phyloP scores from a whole-genome alignment of 371 early-diverging fungal species.

The Ordospora colligata region DNA sequence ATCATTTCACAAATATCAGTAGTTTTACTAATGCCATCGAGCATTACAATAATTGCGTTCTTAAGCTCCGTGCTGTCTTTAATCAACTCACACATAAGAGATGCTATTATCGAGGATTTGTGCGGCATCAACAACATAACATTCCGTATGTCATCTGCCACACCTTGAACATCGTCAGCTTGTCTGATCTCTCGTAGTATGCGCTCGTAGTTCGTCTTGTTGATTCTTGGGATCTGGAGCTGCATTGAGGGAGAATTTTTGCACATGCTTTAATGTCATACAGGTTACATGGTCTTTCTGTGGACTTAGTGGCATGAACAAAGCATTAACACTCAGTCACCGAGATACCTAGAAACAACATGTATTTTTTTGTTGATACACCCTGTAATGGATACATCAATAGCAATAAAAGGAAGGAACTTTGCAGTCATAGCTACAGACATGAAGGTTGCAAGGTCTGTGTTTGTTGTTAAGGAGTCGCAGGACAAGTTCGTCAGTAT shows the following conservation, averaged over 20 bases:
- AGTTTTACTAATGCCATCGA: neutral
- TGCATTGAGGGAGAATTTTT: neutral
- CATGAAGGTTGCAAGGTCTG: neutral
- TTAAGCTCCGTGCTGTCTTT: neutral
- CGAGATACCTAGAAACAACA: too few relatives aligned
- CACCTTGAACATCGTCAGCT: neutral
- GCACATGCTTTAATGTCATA: neutral
- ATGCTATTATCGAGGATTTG: neutral
- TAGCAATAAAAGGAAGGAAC: constrained; percentile 36
- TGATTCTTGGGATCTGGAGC: neutral
- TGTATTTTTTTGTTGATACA: neutral
- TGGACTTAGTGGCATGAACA: too few relatives aligned
- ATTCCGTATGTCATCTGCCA: neutral
- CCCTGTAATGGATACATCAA: constrained; percentile 27
- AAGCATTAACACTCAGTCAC: too few relatives aligned
- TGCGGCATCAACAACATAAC: neutral
- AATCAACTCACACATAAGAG: neutral
- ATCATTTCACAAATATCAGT: neutral
- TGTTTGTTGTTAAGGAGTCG: constrained; percentile 40
- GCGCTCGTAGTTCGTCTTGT: neutral
- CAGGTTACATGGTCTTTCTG: too few relatives aligned
- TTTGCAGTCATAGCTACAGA: constrained; percentile 33
- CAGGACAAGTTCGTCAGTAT: constrained; percentile 41
- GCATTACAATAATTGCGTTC: neutral
- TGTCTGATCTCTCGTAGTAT: neutral